A percentile compares a stretch with the other conserved stretches of the same genome.
Conservation (phyloP, 2,329 filamentous ascomycete species). For the Alternaria viburni region DNA sequence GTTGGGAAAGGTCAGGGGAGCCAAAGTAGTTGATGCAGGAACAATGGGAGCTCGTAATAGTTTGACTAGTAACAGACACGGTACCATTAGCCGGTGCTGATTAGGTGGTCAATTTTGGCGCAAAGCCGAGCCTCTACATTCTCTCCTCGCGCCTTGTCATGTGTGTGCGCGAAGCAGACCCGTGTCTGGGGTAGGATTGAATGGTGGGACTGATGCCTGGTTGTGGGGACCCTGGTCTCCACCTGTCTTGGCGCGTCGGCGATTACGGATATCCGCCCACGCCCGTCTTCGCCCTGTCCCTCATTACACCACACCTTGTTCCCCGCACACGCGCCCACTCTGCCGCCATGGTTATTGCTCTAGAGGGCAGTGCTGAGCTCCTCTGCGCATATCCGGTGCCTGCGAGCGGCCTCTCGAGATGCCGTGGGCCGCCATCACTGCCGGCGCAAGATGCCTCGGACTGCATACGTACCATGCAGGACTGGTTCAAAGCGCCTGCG, state of each 20-base stretch:
- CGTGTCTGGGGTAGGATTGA: background rate
- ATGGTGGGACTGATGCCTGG: constrained; percentile 6
- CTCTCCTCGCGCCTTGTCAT: background rate
- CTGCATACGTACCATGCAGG: constrained; percentile 15
- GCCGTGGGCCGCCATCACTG: background rate
- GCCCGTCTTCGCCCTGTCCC: constrained; percentile 13
- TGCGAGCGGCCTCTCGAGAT: background rate
- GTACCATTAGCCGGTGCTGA: background rate
- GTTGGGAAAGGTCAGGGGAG: background rate
- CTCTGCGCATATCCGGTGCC: constrained; percentile 1
- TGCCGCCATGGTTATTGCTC: constrained; percentile 21
- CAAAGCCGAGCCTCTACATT: background rate
- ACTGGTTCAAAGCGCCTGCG: constrained; percentile 22
- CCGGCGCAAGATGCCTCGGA: constrained; percentile 18
- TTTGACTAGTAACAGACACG: background rate
- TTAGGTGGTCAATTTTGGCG: background rate
- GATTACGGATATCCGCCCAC: constrained; percentile 7
- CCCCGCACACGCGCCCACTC: background rate
- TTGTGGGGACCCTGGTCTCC: constrained; percentile 10
- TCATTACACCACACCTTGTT: background rate
- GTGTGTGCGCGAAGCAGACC: background rate
- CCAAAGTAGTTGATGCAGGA: background rate
- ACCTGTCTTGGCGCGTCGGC: constrained; percentile 29
- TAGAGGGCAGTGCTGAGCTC: constrained; percentile 27
- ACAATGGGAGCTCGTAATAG: background rate